Base-by-base conservation (phyloP, 2,329 filamentous ascomycete species). In the Exophiala aquamarina region DNA sequence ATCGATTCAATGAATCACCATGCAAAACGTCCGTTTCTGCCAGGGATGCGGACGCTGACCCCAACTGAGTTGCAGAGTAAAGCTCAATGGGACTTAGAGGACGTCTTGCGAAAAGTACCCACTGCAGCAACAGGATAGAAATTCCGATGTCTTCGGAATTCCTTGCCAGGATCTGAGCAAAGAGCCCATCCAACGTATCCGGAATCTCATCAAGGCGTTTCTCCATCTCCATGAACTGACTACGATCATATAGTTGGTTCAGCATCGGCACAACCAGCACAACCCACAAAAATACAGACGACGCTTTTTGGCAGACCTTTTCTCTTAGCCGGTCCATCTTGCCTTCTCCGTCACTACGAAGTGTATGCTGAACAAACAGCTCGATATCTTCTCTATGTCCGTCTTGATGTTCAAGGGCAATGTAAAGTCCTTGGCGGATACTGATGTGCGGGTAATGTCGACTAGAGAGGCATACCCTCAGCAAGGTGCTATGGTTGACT, bases 131-230 rank as follows among this genome's bases (percentile, higher is more conserved):
- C 7, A 52, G 38, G 1, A 83, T 49, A 0, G 82, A 52, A 0
- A 68, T 61, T 0, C 72, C 61, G 37, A 63, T 61, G 4, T 78
- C 66, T 0, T 65, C 29, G 0, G 44, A 14, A 41, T 84, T 78
- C 13, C 76, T 67, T 0, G 47, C 69, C 2, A 83, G 45, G 0
- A 83, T 76, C 13, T 77, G 63, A 2, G 63, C 65, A 49, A 84
- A 83, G 0, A 84, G 55, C 0, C 74, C 63, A 28, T 66, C 57
- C 0, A 84, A 61, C 0, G 65, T 63, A 5, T 41, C 39, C 0
- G 72, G 74, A 23, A 74, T 65, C 20, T 73, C 65, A 6, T 58
- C 17, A 1, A 77, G 60, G 46, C 59, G 62, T 44, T 61, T 50
- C 15, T 58, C 53, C 3, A 75, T 44, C 0, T 48, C 52, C 17